Evolutionary conservation across 148 eudicot species (phyloP), one percentile per base, ranked within the genome.

Genomic region (Spergularia marina): DNA sequence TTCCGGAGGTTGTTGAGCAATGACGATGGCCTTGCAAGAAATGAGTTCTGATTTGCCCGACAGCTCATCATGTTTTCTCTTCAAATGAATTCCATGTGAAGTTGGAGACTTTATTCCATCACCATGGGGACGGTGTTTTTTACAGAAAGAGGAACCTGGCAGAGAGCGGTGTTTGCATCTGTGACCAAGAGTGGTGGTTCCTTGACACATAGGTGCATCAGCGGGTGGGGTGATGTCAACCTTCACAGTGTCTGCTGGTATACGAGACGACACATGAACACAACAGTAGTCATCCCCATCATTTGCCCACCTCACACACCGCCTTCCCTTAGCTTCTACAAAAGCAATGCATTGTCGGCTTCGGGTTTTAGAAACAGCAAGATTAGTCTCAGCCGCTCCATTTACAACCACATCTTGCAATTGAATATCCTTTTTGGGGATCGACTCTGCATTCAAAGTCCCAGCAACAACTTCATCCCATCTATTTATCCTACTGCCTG

Each of bases 261-360:
- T 84, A 57, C 91, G 94, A 63, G 94, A 83, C 40, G 89, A 79
- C 85, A 90, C 76, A 86, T 95, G 99, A 81, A 92, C 97, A 84
- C 97, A 95, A 71, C 99, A 95, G 70, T 87, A 90, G 30, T 88
- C 87, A 81, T 90, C 92, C 66, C 99, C 99, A 61, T 92, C 99
- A 80, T 86, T 92, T 55, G 97, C 99, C 93, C 91, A 95, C 83
- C 99, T 86, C 70, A 90, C 96, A 78, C 99, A 95, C 59, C 84
- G 94, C 83, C 97, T 89, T 70, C 92, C 97, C 83, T 95, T 95
- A 64, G 94, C 81, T 86, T 92, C 97, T 79, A 95, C 88, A 72
- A 83, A 95, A 73, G 97, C 97, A 70, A 69, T 74, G 77, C 99
- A 95, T 66, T 92, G 91, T 44, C 88, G 89, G 75, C 77, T 83